A percentile compares a stretch with the other conserved stretches of the same genome.
These are phyloP conservation scores for Dactylellina leptospora DNA, from an alignment of 2,329 filamentous ascomycete species.

Conservation along the genomic window DNA sequence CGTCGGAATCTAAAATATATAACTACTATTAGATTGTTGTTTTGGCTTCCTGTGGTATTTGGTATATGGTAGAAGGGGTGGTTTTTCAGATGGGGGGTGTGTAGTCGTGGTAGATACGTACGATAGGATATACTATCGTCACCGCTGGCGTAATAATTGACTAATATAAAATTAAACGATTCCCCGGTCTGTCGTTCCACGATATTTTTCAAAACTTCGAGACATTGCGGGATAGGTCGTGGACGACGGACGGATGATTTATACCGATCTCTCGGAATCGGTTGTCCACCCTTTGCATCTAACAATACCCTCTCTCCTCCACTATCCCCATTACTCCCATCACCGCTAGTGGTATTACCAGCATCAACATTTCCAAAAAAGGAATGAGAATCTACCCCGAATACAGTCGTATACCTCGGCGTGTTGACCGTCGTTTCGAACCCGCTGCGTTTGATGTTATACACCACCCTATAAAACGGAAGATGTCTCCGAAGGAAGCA, in stretches of 20 bases:
- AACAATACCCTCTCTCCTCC: conserved; percentile 58
- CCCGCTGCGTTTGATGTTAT: conserved; percentile 73
- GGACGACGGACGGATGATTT: conserved; percentile 65
- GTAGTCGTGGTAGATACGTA: conserved; percentile 1
- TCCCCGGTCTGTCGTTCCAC: conserved; percentile 73
- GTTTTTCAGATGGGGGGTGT: too few relatives aligned
- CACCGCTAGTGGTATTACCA: conserved; percentile 58
- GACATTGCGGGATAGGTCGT: conserved; percentile 75
- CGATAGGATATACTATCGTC: conserved; percentile 71
- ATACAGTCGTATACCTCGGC: conserved; percentile 68
- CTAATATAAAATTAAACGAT: conserved; percentile 78
- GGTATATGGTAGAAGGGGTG: not conserved
- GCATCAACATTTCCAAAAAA: conserved; percentile 64
- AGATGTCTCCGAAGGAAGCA: conserved; percentile 75
- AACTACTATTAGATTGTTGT: not conserved
- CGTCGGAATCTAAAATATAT: conserved; percentile 70
- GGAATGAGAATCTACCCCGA: conserved; percentile 70
- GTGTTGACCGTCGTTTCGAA: conserved; percentile 70
- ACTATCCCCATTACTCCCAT: conserved; percentile 57
- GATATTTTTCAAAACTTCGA: conserved; percentile 70
- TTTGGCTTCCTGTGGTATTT: not conserved
- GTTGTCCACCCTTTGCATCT: conserved; percentile 62
- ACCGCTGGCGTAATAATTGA: conserved; percentile 82
- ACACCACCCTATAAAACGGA: conserved; percentile 79
- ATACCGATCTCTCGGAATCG: conserved; percentile 65